These are phyloP conservation scores for Mucor saturninus DNA, from an alignment of 371 early-diverging fungal species.

Conservation along the genomic window DNA sequence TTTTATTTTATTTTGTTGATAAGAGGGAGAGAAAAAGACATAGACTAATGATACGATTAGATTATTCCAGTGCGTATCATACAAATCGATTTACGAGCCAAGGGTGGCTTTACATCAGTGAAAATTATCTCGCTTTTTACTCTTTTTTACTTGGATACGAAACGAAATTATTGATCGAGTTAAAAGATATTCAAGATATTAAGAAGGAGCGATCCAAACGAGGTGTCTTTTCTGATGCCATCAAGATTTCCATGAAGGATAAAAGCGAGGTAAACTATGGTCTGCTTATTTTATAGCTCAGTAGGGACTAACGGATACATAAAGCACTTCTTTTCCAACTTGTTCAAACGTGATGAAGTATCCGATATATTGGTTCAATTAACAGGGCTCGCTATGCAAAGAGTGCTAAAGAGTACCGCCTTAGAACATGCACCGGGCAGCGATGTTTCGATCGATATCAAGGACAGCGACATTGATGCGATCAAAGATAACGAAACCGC, in stretches of 20 bases:
- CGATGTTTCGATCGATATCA: constrained; percentile 50
- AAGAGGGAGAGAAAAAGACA: neutral
- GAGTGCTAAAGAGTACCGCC: constrained; percentile 81
- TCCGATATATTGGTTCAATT: constrained; percentile 91
- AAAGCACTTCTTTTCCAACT: constrained; percentile 88
- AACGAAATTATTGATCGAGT: constrained; percentile 86
- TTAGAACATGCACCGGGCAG: constrained; percentile 72
- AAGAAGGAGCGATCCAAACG: constrained; percentile 80
- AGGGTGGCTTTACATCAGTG: constrained; percentile 96
- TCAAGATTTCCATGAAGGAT: constrained; percentile 83
- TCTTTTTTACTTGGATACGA: constrained; percentile 93
- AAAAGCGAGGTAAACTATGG: constrained; percentile 67
- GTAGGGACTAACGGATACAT: too few species aligned
- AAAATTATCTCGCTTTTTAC: constrained; percentile 93
- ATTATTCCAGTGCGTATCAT: constrained; percentile 92
- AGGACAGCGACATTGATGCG: constrained; percentile 41
- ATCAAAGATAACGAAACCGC: constrained; percentile 31
- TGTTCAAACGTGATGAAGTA: constrained; percentile 94
- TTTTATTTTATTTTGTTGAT: neutral
- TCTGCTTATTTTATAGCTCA: too few species aligned
- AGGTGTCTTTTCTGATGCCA: constrained; percentile 88
- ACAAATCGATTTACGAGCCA: constrained; percentile 85
- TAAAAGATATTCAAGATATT: constrained; percentile 89
- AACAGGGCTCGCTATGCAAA: constrained; percentile 85
- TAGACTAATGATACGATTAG: constrained; percentile 37